A percentile compares a stretch with the other conserved stretches of the same genome.
Conservation (phyloP, 2,329 filamentous ascomycete species). For the Triangularia verruculosa region DNA sequence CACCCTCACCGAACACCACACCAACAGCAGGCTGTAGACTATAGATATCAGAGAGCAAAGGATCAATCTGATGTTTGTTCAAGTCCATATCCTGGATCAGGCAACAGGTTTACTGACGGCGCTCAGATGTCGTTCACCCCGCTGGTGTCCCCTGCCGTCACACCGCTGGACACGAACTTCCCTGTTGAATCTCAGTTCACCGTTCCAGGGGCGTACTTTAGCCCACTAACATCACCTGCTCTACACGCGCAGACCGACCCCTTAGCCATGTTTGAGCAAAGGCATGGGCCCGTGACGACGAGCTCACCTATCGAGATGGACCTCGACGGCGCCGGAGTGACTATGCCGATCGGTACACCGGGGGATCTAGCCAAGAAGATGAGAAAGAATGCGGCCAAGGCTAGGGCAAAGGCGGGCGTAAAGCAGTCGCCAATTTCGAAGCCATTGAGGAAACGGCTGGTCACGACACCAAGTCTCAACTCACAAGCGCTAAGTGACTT, state of each 20-base stretch:
- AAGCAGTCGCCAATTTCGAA: slow-evolving; percentile 73
- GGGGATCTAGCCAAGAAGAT: slow-evolving; percentile 51
- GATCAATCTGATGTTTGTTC: slow-evolving; percentile 64
- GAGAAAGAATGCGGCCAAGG: slow-evolving; percentile 52
- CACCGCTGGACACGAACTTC: slow-evolving; percentile 71
- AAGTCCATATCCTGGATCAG: slow-evolving; percentile 13
- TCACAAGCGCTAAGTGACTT: slow-evolving; percentile 55
- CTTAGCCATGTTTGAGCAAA: slow-evolving; percentile 43
- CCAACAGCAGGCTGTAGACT: slow-evolving; percentile 61
- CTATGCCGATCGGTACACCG: slow-evolving; percentile 39
- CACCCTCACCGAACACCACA: slow-evolving; percentile 59
- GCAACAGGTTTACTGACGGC: slow-evolving; percentile 29
- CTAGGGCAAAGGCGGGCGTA: slow-evolving; percentile 51
- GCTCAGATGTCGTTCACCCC: slow-evolving; percentile 72
- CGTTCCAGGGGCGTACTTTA: slow-evolving; percentile 73
- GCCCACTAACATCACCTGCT: slow-evolving; percentile 76
- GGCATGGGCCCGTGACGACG: slow-evolving; percentile 42
- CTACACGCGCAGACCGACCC: slow-evolving; percentile 67
- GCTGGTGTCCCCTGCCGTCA: slow-evolving; percentile 79
- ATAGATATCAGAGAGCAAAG: slow-evolving; percentile 64
- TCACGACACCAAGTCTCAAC: slow-evolving; percentile 53
- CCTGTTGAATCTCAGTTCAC: slow-evolving; percentile 57
- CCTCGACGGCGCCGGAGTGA: slow-evolving; percentile 41
- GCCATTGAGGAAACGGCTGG: slow-evolving; percentile 55
- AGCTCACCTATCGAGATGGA: slow-evolving; percentile 60